Conservation (phyloP, 140 eudicot genomes). For the Flaveria floridana region DNA sequence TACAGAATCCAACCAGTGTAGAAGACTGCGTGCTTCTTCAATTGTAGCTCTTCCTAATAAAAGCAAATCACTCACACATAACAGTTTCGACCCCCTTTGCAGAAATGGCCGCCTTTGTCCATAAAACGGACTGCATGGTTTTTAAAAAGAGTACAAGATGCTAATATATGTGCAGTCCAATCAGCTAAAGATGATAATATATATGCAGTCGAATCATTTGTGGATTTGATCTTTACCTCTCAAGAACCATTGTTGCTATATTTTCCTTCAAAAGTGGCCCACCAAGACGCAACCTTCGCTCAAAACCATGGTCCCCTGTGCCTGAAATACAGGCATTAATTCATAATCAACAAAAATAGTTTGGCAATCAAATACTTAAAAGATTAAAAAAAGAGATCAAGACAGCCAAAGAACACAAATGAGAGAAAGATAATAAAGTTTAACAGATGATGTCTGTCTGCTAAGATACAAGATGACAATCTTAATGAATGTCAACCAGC, state of each 20-base stretch:
- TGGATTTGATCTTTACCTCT: conserved; percentile 57
- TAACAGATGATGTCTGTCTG: conserved; percentile 2
- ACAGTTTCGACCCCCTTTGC: conserved; percentile 80
- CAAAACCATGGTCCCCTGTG: conserved; percentile 94
- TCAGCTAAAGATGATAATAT: conserved; percentile 17
- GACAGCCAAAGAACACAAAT: background rate
- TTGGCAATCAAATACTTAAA: background rate
- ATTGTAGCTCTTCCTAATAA: conserved; percentile 86
- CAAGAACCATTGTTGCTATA: conserved; percentile 95
- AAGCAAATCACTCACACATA: conserved; percentile 92
- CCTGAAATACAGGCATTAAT: conserved; percentile 44
- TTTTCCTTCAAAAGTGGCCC: conserved; percentile 87
- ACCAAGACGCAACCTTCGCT: conserved; percentile 90
- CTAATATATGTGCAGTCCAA: background rate
- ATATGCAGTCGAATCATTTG: background rate
- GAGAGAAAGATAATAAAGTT: background rate
- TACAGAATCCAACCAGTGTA: conserved; percentile 77
- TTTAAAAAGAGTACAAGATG: conserved; percentile 9
- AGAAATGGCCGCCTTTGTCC: conserved; percentile 84
- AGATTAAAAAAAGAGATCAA: background rate
- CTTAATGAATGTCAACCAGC: conserved; percentile 9
- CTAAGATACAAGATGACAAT: background rate
- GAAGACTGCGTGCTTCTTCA: conserved; percentile 87
- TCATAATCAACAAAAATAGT: background rate
- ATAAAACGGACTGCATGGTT: conserved; percentile 69